Conservation (phyloP, 768 basidiomycete species). For the Leccinum variicolor region DNA sequence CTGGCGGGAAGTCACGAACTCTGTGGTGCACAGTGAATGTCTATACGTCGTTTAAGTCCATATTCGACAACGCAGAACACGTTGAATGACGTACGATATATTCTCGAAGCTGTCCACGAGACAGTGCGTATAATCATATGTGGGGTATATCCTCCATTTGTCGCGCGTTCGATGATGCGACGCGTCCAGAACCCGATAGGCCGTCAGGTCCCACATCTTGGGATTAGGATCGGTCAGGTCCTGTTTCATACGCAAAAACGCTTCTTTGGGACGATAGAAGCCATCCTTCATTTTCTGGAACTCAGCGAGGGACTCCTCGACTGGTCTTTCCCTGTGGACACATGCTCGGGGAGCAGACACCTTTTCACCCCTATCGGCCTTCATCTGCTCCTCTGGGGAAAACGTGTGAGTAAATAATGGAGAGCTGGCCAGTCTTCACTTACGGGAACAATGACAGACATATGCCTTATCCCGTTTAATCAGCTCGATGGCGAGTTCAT, state of each 20-base stretch:
- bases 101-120: slow-evolving; percentile 98
- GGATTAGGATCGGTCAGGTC: slow-evolving; percentile 91
- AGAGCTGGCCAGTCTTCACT: slow-evolving; percentile 30
- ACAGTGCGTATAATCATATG: slow-evolving; percentile 99
- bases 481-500: slow-evolving; percentile 83
- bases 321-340: slow-evolving; percentile 78
- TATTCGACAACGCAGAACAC: not conserved
- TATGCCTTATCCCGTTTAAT: slow-evolving; percentile 92
- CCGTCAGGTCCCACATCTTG: slow-evolving; percentile 99
- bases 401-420: slow-evolving; percentile 1
- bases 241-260: slow-evolving; percentile 96
- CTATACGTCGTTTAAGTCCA: slow-evolving; percentile 37
- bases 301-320: slow-evolving; percentile 83
- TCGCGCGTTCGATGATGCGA: slow-evolving; percentile 91
- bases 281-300: slow-evolving; percentile 94
- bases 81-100: slow-evolving; percentile 73
- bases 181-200: slow-evolving; percentile 88
- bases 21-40: slow-evolving; percentile 94
- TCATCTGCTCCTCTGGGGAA: slow-evolving; percentile 83
- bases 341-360: slow-evolving; percentile 80
- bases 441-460: slow-evolving; percentile 94
- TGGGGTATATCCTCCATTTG: slow-evolving; percentile 97
- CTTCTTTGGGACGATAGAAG: slow-evolving; percentile 86
- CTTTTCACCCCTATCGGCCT: slow-evolving; percentile 82
- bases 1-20: slow-evolving; percentile 93